A percentile compares a stretch with the other conserved stretches of the same genome.
Evolutionary conservation across 306 rosid species (phyloP).

Genomic region (Clitoria ternatea): DNA sequence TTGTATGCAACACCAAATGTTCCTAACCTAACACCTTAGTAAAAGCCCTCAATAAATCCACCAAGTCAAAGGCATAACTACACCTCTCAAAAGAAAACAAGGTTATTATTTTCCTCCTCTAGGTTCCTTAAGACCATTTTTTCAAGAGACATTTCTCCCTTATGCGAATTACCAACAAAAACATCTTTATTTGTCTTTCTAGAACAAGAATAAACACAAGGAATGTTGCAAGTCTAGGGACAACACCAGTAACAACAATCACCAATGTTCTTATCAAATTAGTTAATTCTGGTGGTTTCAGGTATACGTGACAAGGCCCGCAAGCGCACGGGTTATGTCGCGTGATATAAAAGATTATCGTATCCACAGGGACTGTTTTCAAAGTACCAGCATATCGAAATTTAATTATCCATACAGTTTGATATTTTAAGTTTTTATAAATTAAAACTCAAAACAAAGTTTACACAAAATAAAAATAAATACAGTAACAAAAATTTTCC

Average conservation of each 20-base stretch:
- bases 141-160: slow-evolving; percentile 82
- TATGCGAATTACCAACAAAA: slow-evolving; percentile 52
- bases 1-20: slow-evolving; percentile 84
- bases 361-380: no score
- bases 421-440: no score
- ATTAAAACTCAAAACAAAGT: no score
- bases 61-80: slow-evolving; percentile 79
- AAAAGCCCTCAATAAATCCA: slow-evolving; percentile 87
- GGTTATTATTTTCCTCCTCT: slow-evolving; percentile 65
- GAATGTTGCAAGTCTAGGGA: slow-evolving; percentile 50
- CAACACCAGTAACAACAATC: slow-evolving; percentile 46
- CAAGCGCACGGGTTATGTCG: no score
- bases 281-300: no score
- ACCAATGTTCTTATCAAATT: no score
- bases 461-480: no score
- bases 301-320: no score
- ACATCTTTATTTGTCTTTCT: slow-evolving; percentile 40
- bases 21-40: slow-evolving; percentile 88
- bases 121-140: slow-evolving; percentile 62
- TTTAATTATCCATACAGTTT: no score
- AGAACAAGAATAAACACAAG: slow-evolving; percentile 43
- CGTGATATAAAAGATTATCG: no score
- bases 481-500: no score
- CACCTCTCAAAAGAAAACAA: slow-evolving; percentile 84
- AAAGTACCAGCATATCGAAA: no score